Conservation (phyloP, 768 basidiomycete species). For the Piloderma croceum region DNA sequence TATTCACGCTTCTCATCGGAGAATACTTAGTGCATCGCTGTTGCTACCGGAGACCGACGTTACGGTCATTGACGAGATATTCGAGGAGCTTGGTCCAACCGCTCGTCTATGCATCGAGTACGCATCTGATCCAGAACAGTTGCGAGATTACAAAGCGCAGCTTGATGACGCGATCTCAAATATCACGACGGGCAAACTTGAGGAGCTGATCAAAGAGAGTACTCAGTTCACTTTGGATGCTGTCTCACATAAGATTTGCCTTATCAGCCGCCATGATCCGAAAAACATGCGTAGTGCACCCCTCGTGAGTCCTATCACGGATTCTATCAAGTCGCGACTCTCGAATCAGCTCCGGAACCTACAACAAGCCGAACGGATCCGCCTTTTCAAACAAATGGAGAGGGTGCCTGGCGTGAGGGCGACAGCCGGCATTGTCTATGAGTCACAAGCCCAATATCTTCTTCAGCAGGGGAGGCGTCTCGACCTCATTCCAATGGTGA, state of each 20-base stretch:
- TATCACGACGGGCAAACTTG: constrained; percentile 1
- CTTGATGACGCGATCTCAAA: no score
- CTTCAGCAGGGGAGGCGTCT: constrained; percentile 10
- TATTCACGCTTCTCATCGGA: constrained; percentile 11
- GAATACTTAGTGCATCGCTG: constrained; percentile 7
- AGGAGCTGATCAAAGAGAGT: constrained; percentile 6
- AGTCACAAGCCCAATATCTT: constrained; percentile 10
- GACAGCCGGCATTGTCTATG: constrained; percentile 12
- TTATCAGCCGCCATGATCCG: constrained; percentile 14
- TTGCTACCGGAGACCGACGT: no score
- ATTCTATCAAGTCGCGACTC: constrained; percentile 9
- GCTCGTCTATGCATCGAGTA: constrained; percentile 15
- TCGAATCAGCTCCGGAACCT: no score
- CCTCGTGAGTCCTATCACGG: constrained; percentile 12
- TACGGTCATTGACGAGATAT: constrained; percentile 7
- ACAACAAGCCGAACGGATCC: no score
- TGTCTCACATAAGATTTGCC: constrained; percentile 14
- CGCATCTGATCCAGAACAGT: neutral
- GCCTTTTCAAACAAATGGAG: constrained; percentile 13
- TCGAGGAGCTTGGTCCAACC: constrained; percentile 12
- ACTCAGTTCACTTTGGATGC: constrained; percentile 12
- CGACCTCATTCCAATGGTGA: no score
- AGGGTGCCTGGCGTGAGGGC: constrained; percentile 10
- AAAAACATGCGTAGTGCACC: constrained; percentile 8
- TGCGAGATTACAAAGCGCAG: constrained; percentile 7